Evolutionary conservation across 768 basidiomycete genomes (phyloP), one percentile per base, ranked within the genome.

Genomic region (Leccinum uliginosum): DNA sequence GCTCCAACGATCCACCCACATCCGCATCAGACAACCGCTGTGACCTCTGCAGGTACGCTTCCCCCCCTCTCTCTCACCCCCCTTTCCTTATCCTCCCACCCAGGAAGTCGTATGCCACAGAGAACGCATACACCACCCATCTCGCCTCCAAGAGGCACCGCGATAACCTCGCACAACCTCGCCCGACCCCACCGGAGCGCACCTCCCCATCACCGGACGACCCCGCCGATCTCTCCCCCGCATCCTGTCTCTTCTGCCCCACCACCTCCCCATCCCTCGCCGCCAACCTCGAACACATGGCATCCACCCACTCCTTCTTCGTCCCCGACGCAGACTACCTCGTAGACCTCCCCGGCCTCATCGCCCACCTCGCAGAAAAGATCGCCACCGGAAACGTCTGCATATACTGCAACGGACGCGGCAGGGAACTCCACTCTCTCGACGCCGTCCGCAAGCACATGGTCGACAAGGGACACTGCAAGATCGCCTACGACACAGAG

Each of bases 381-480:
- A 84, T 98, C 49, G 87, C 90, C 0, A 83, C 96, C n/a, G 91
- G 87, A 14, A 95, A 97, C 74, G 78, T 93, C 7, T 99, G 97
- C 76, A 82, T 98, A 26, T 93, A 79, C 73, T 99, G 97, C 74
- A 90, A 89, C 65, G 87, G 85, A 32, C 85, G 80, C 59, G 83
- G 92, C 44, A 76, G 85, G 58, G 93, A 93, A 65, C 93, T 93
- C 72, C 82, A 85, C 56, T 87, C 84, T 15, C 67, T 95, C 53
- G 88, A 93, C 4, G 96, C 95, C 0, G 94, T 92, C 5, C 79
- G 94, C 62, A 91, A 91, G 66, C 97, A 99, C 70, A 99, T 99
- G 97, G 59, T 83, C 40, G 95, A 95, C 78, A 98, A 98, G 75
- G 81, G 83, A 56, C 97, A 99, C 67, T 98, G 95, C 80, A 98